phyloP scores from a whole-genome alignment of 805 yeast species.

The Ogataea zsoltii region DNA sequence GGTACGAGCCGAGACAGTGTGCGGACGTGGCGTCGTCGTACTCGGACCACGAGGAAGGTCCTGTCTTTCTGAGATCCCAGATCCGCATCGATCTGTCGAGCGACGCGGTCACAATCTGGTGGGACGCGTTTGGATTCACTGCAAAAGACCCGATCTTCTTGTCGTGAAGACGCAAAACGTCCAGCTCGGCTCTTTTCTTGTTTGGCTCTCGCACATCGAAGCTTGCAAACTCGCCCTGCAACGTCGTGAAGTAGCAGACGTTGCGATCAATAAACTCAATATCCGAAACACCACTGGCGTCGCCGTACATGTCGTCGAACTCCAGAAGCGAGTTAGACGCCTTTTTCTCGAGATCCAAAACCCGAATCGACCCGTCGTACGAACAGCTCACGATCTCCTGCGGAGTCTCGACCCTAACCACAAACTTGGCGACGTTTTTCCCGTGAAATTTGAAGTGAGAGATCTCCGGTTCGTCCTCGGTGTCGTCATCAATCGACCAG shows the following conservation, averaged over 20 bases:
- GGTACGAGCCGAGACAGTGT: slow-evolving; percentile 57
- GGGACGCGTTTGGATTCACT: slow-evolving; percentile 64
- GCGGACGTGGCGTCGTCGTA: slow-evolving; percentile 49
- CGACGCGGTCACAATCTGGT: slow-evolving; percentile 84
- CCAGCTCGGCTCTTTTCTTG: slow-evolving; percentile 23
- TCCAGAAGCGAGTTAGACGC: slow-evolving; percentile 63
- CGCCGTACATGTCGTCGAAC: slow-evolving; percentile 52
- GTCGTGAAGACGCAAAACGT: slow-evolving; percentile 67
- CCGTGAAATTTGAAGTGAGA: slow-evolving; percentile 74
- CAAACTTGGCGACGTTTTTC: slow-evolving; percentile 58
- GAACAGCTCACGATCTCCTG: slow-evolving; percentile 66
- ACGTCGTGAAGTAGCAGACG: slow-evolving; percentile 69
- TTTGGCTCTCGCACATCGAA: slow-evolving; percentile 57
- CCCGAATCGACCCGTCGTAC: slow-evolving; percentile 85
- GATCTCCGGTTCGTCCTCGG: slow-evolving; percentile 49
- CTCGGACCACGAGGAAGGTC: slow-evolving; percentile 57
- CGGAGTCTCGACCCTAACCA: slow-evolving; percentile 50
- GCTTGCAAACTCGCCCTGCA: slow-evolving; percentile 76
- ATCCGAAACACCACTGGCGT: slow-evolving; percentile 72
- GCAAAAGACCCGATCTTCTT: slow-evolving; percentile 91
- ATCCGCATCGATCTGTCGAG: slow-evolving; percentile 80
- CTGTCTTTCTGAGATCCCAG: slow-evolving; percentile 77
- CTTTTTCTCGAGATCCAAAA: slow-evolving; percentile 63
- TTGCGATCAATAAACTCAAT: slow-evolving; percentile 59
- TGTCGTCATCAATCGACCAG: slow-evolving; percentile 68